Conservation (phyloP, 202 grass and related monocot genomes). For the Sporobolus alterniflorus region DNA sequence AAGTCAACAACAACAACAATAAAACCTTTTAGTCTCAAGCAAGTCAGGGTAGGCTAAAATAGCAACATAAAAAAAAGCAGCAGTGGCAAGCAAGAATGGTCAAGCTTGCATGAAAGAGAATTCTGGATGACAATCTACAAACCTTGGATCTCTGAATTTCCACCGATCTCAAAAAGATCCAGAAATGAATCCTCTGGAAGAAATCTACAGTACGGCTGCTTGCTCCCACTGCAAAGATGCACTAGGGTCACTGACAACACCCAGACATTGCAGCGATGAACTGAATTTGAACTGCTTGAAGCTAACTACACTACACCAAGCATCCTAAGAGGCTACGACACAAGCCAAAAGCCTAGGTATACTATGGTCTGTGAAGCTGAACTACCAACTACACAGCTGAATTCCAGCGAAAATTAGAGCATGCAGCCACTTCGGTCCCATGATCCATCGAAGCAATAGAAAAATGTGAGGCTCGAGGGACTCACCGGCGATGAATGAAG, state of each 20-base stretch:
- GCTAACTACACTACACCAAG: neutral
- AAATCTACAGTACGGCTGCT: slow-evolving; percentile 84
- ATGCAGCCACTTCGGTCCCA: neutral
- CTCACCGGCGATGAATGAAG: slow-evolving; percentile 74
- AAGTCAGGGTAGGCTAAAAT: too few species aligned
- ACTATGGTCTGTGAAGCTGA: neutral
- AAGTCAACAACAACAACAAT: too few species aligned
- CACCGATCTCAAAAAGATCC: slow-evolving; percentile 69
- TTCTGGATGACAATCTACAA: slow-evolving; percentile 24
- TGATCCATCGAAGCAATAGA: neutral
- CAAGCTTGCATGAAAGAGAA: slow-evolving; percentile 3
- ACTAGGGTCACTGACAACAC: slow-evolving; percentile 18
- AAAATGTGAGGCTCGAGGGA: neutral
- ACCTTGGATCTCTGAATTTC: slow-evolving; percentile 90
- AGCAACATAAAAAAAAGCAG: neutral
- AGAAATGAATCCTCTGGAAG: slow-evolving; percentile 92
- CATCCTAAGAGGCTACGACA: too few species aligned
- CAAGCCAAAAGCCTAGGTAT: neutral
- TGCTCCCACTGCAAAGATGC: slow-evolving; percentile 77
- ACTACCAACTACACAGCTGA: neutral
- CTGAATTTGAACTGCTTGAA: slow-evolving; percentile 22
- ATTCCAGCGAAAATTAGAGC: neutral
- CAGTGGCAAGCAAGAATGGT: neutral
- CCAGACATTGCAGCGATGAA: slow-evolving; percentile 5
- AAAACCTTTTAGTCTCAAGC: too few species aligned